phyloP scores from a whole-genome alignment of 1,139 yeast genomes.

The Trichomonascaceae sp. region DNA sequence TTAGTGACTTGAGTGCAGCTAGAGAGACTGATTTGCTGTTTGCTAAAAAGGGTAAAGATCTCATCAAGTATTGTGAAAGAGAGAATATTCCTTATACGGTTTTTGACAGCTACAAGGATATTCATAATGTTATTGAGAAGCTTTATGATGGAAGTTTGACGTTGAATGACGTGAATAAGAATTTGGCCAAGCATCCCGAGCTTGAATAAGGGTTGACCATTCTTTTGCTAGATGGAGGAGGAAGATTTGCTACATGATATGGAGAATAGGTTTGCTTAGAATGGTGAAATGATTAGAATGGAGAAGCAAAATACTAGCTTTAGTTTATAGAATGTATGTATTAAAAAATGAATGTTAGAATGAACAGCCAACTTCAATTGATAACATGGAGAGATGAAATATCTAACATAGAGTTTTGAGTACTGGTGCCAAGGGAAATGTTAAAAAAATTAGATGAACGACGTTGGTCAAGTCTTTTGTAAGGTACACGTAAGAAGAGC shows the following conservation, averaged over 20 bases:
- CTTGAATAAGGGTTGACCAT: background rate
- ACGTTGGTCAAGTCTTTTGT: no score
- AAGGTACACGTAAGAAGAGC: no score
- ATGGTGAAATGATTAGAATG: background rate
- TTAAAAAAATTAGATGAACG: no score
- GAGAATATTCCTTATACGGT: constrained; percentile 81
- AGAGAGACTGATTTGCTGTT: constrained; percentile 87
- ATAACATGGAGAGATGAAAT: no score
- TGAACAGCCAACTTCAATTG: no score
- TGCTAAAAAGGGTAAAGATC: constrained; percentile 89
- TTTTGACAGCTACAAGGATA: constrained; percentile 70
- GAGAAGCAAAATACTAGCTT: background rate
- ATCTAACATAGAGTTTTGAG: no score
- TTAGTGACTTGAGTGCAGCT: constrained; percentile 90
- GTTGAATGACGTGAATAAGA: constrained; percentile 24
- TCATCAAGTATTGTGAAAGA: constrained; percentile 73
- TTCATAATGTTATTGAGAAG: constrained; percentile 48
- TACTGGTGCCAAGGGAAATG: no score
- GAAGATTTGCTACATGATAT: no score
- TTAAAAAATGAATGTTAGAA: background rate
- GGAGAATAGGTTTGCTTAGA: background rate
- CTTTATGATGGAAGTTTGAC: constrained; percentile 43
- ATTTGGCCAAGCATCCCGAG: background rate
- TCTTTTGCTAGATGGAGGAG: background rate
- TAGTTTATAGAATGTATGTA: background rate